phyloP scores from a whole-genome alignment of 2,329 filamentous ascomycete genomes.

The Corynespora cassiicola region DNA sequence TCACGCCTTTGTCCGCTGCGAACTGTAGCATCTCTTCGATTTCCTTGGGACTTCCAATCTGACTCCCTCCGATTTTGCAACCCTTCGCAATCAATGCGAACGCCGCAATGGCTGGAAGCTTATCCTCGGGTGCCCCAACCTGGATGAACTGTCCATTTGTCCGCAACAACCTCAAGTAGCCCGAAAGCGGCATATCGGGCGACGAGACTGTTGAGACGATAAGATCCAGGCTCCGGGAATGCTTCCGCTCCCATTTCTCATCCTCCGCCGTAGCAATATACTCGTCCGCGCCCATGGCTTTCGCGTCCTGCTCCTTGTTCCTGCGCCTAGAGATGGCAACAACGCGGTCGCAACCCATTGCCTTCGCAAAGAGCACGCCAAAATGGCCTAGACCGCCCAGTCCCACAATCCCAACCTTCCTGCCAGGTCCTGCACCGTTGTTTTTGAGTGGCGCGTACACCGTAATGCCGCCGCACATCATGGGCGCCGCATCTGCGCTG shows the following conservation, averaged over 20 bases:
- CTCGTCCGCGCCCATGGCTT: constrained; percentile 69
- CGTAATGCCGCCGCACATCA: constrained; percentile 81
- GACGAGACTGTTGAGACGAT: constrained; percentile 66
- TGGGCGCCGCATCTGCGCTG: constrained; percentile 65
- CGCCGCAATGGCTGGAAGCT: constrained; percentile 60
- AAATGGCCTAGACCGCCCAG: constrained; percentile 79
- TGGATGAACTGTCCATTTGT: constrained; percentile 69
- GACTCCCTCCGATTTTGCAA: constrained; percentile 51
- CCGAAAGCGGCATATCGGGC: constrained; percentile 66
- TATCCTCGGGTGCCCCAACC: constrained; percentile 70
- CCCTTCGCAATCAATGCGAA: constrained; percentile 66
- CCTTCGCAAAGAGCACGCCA: constrained; percentile 73
- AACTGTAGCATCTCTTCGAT: constrained; percentile 69
- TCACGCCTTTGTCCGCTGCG: constrained; percentile 64
- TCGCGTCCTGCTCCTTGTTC: constrained; percentile 65
- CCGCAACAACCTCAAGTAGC: constrained; percentile 68
- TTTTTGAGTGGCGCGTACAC: constrained; percentile 72
- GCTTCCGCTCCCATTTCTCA: constrained; percentile 66
- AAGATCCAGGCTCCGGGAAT: constrained; percentile 64
- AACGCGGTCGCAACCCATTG: constrained; percentile 71
- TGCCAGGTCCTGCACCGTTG: constrained; percentile 72
- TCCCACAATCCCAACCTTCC: constrained; percentile 73
- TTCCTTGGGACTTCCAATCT: constrained; percentile 62
- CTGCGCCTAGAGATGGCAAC: constrained; percentile 69
- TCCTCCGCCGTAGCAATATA: constrained; percentile 68